Conservation (phyloP, 2,329 filamentous ascomycete genomes). For the Sclerotinia spermophila region DNA sequence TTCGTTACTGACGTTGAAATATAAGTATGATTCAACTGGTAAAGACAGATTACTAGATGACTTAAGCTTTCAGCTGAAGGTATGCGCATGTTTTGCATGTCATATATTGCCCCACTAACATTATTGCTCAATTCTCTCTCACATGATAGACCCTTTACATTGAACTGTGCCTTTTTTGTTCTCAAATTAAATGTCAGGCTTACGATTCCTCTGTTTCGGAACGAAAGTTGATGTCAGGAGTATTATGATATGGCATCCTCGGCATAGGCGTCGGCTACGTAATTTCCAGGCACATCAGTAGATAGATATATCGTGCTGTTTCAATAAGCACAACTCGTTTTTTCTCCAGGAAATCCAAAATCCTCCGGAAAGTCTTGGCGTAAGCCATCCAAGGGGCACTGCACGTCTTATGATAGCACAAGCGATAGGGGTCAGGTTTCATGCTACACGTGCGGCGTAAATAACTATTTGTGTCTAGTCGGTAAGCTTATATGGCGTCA, state of each 20-base stretch:
- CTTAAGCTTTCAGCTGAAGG: neutral
- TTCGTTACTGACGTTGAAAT: neutral
- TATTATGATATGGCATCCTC: neutral
- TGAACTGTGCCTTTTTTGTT: neutral
- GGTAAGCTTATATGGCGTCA: neutral
- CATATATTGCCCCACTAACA: neutral
- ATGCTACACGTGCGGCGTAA: neutral
- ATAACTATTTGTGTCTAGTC: neutral
- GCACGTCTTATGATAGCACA: neutral
- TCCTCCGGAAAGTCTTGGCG: neutral
- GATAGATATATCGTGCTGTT: neutral
- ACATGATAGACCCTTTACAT: neutral
- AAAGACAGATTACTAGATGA: neutral
- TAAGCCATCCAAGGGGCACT: neutral
- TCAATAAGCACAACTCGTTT: neutral
- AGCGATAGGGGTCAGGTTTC: neutral
- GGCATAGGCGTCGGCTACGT: neutral
- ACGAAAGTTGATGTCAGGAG: neutral
- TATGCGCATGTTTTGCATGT: neutral
- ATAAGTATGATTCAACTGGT: neutral
- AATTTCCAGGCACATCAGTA: neutral
- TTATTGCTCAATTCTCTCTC: neutral
- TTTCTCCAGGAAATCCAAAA: neutral
- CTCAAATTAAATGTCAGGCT: neutral
- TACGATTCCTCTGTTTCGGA: neutral